Base-by-base conservation (phyloP, 202 grass and related monocot species). In the Setaria italica region DNA sequence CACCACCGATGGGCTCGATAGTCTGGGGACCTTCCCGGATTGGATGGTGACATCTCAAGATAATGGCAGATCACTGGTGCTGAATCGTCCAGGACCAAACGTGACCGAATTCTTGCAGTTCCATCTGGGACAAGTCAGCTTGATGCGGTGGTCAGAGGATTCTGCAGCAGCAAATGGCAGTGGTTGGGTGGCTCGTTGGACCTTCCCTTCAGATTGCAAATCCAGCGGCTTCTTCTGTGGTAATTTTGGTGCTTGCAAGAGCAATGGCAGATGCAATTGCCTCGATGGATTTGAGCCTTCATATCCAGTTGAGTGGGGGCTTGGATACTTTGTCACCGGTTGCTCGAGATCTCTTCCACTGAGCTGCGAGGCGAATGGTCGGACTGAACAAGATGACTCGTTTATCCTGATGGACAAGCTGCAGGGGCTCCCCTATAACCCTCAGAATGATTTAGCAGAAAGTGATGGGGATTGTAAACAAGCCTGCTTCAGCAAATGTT, bases 401-500 rank as follows among this genome's bases (percentile, higher is more conserved):
- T 89, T 91, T 20, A 34, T 67, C 51, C 32, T 45, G 11, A 14
- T 89, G 0, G 62, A 84, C 50, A 91, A 76, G 53, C 17, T 91
- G 16, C 66, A 82, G 53, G 72, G 60, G 1, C 74, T 81, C 25
- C 92, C 89, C 72, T 73, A 89, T 64, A 55, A 85, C 21, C 6
- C 53, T 51, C 70, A 85, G 37, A 50, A 67, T 49, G 45, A 82
- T 34, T 7, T 4, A 48, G 75, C 51, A 43, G 13, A 16, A 33
- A 80, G 21, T 8, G 50, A 82, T 21, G 72, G 87, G 10, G 60
- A 83, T 11, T 94, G 92, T 77, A 80, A 81, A 79, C 70, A 32
- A 62, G 82, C 89, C 33, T 94, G 92, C 17, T 42, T 41, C 50
- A 90, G 55, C 77, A 88, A 86, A 82, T 92, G 90, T 54, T 88